These are phyloP conservation scores for Globisporangium alternatum DNA, from an alignment of 352 stramenopile species.

Conservation along the genomic window DNA sequence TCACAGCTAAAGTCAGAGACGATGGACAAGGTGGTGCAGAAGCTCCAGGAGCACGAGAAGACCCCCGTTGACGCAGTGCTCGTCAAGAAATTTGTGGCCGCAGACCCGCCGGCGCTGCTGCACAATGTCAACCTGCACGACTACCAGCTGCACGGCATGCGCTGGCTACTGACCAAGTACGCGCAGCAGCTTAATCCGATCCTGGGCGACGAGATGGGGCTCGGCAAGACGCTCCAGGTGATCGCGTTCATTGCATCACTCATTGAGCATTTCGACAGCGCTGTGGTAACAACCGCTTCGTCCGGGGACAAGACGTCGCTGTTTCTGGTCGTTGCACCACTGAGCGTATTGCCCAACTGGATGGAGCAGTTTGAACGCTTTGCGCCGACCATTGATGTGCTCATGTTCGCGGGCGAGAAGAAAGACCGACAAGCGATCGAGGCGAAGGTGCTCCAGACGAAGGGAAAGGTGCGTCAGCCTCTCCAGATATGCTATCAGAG, in stretches of 20 bases:
- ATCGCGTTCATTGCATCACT: constrained; percentile 67
- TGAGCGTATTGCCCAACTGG: constrained; percentile 85
- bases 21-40: constrained; percentile 50
- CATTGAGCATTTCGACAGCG: constrained; percentile 18
- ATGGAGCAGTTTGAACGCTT: constrained; percentile 77
- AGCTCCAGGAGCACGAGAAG: constrained; percentile 32
- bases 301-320: constrained; percentile 6
- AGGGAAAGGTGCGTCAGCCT: constrained; percentile 6
- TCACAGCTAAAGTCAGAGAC: background rate
- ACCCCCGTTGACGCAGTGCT: constrained; percentile 21
- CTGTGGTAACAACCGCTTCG: background rate
- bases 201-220: constrained; percentile 80
- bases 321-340: constrained; percentile 63
- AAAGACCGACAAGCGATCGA: constrained; percentile 31
- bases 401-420: constrained; percentile 58
- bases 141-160: constrained; percentile 66
- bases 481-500: too few relatives aligned
- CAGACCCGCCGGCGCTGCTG: constrained; percentile 33
- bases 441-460: constrained; percentile 9
- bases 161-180: constrained; percentile 62
- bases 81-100: constrained; percentile 13
- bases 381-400: constrained; percentile 47
- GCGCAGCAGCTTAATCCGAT: constrained; percentile 69
- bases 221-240: constrained; percentile 81
- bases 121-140: constrained; percentile 61